These are phyloP conservation scores for Erysimum cheiranthoides DNA, from an alignment of 345 rosid genomes.

Conservation along the genomic window DNA sequence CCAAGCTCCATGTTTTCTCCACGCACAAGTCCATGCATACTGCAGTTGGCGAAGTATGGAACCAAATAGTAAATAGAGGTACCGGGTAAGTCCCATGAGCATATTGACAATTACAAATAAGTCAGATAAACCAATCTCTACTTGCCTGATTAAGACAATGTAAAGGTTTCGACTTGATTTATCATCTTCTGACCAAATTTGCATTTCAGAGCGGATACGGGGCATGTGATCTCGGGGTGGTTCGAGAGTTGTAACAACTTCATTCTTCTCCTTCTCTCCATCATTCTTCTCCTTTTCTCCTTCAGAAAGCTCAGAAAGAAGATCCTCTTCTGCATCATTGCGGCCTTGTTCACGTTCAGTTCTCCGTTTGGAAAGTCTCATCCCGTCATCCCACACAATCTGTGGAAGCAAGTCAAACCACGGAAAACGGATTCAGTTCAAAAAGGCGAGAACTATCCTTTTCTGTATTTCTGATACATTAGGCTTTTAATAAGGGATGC, in stretches of 20 bases:
- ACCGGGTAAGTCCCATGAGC: slow-evolving; percentile 7
- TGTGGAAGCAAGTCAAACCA: slow-evolving; percentile 35
- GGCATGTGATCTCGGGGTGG: slow-evolving; percentile 44
- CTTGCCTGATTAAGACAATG: slow-evolving; percentile 80
- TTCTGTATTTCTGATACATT: neutral
- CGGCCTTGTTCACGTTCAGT: slow-evolving; percentile 79
- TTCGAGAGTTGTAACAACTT: slow-evolving; percentile 46
- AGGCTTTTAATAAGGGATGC: neutral
- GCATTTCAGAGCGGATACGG: slow-evolving; percentile 69
- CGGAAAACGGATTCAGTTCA: neutral
- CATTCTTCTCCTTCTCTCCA: slow-evolving; percentile 78
- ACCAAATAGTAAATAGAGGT: neutral
- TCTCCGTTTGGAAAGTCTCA: slow-evolving; percentile 63
- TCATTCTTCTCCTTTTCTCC: slow-evolving; percentile 78
- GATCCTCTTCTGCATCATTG: slow-evolving; percentile 73
- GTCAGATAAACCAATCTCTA: slow-evolving; percentile 13
- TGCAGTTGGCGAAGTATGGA: slow-evolving; percentile 42
- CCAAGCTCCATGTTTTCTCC: slow-evolving; percentile 99
- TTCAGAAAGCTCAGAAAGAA: slow-evolving; percentile 84
- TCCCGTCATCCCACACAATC: slow-evolving; percentile 78
- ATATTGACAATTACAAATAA: slow-evolving; percentile 14
- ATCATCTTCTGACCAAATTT: slow-evolving; percentile 73
- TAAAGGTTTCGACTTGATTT: slow-evolving; percentile 63
- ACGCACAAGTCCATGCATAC: slow-evolving; percentile 96
- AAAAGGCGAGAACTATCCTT: neutral